Percentiles rank a stretch among this genome's conserved stretches.
Evolutionary conservation across 805 yeast species (phyloP).

Genomic region (Wickerhamomyces sydowiorum): DNA sequence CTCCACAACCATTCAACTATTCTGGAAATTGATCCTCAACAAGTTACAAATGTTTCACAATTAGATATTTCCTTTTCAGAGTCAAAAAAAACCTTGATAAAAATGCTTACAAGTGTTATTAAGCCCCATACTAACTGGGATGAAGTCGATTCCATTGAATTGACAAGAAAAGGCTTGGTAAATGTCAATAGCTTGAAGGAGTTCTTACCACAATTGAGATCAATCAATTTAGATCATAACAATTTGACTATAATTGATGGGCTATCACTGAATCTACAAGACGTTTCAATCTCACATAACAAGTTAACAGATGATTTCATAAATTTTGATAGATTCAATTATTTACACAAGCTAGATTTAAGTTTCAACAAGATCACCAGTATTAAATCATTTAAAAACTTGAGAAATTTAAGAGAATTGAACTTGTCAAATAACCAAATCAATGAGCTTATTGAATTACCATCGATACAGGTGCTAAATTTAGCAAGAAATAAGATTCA

Average conservation of each 20-base stretch:
- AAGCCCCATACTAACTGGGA: conserved; percentile 36
- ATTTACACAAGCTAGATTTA: conserved; percentile 28
- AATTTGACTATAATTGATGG: conserved; percentile 19
- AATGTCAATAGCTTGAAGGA: conserved; percentile 35
- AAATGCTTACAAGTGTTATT: conserved; percentile 35
- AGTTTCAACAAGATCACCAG: conserved; percentile 33
- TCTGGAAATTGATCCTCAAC: conserved; percentile 4
- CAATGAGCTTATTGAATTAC: conserved; percentile 17
- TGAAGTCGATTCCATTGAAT: conserved; percentile 25
- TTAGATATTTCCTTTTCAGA: conserved; percentile 41
- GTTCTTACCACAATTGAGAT: conserved; percentile 31
- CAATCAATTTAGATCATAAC: conserved; percentile 11
- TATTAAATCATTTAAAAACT: conserved; percentile 23
- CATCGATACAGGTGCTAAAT: conserved; percentile 27
- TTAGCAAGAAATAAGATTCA: conserved; percentile 30
- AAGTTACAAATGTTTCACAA: conserved; percentile 37
- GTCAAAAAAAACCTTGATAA: conserved; percentile 34
- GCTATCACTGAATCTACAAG: conserved; percentile 8
- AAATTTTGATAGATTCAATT: conserved; percentile 9
- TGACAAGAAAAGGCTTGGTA: conserved; percentile 28
- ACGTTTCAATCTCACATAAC: conserved; percentile 11
- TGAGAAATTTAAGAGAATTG: conserved; percentile 20
- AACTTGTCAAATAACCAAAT: conserved; percentile 29
- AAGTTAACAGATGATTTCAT: conserved; percentile 15
- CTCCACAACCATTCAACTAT: no score